Conservation (phyloP, 495 filamentous ascomycete species). For the Neurospora discreta region DNA sequence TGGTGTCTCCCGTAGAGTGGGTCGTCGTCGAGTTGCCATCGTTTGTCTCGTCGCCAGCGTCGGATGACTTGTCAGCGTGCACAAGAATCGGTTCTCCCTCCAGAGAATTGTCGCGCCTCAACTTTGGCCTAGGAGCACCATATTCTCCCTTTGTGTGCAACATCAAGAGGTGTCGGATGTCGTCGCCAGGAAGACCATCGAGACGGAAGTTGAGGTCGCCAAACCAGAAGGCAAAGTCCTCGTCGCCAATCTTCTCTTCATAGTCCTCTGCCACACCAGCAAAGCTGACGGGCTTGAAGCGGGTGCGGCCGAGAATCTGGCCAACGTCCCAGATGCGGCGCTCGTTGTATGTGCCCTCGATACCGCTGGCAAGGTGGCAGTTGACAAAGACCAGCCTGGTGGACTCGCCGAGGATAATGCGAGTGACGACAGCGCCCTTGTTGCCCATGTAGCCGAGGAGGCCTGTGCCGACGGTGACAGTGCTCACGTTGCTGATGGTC, state of each 20-base stretch:
- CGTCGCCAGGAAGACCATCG: conserved; percentile 76
- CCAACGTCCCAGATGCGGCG: conserved; percentile 81
- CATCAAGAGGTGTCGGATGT: conserved; percentile 76
- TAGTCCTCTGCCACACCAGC: conserved; percentile 41
- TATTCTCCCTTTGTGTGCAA: conserved; percentile 75
- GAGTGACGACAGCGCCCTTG: conserved; percentile 77
- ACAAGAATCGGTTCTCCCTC: conserved; percentile 35
- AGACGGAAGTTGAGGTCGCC: conserved; percentile 95
- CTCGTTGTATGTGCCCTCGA: conserved; percentile 64
- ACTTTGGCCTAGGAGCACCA: conserved; percentile 34
- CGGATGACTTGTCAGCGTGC: conserved; percentile 10
- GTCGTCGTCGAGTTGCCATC: conserved; percentile 11
- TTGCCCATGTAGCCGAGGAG: conserved; percentile 90
- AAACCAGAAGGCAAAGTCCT: conserved; percentile 92
- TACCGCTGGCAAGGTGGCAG: conserved; percentile 78
- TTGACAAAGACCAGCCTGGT: conserved; percentile 84
- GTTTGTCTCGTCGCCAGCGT: conserved; percentile 20
- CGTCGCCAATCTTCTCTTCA: conserved; percentile 67
- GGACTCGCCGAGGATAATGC: conserved; percentile 80
- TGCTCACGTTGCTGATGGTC: conserved; percentile 65
- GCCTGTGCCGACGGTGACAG: conserved; percentile 71
- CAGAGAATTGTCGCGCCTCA: conserved; percentile 21
- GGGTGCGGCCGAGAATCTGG: conserved; percentile 62
- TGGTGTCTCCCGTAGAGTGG: background rate
- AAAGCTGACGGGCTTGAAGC: conserved; percentile 59